Conservation (phyloP, 441 rosid species). For the Gossypium armourianum region DNA sequence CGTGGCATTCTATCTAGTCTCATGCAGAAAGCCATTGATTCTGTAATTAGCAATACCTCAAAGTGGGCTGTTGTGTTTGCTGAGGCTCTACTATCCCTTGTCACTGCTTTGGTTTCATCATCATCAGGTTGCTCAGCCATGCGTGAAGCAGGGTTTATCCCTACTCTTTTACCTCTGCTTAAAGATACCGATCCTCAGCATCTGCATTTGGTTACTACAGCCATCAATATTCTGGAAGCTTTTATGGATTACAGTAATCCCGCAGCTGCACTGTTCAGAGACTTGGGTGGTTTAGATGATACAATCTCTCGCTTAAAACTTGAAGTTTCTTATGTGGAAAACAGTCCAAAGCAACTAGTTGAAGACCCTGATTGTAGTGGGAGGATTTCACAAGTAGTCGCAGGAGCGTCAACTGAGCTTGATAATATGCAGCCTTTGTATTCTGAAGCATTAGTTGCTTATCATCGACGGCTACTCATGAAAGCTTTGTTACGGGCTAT, state of each 20-base stretch:
- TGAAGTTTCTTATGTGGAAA: conserved; percentile 66
- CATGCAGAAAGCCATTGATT: conserved; percentile 82
- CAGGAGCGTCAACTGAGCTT: conserved; percentile 38
- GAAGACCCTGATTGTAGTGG: conserved; percentile 41
- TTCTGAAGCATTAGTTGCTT: conserved; percentile 79
- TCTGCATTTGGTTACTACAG: conserved; percentile 77
- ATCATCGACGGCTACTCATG: conserved; percentile 63
- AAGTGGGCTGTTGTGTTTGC: conserved; percentile 78
- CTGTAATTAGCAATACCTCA: conserved; percentile 54
- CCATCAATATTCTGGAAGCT: conserved; percentile 79
- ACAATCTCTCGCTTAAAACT: conserved; percentile 68
- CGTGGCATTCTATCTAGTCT: conserved; percentile 85
- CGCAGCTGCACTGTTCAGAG: conserved; percentile 86
- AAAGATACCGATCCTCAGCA: conserved; percentile 89
- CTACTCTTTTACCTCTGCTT: conserved; percentile 82
- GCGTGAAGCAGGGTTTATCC: conserved; percentile 93
- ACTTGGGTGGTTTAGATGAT: conserved; percentile 93
- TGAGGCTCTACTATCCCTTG: conserved; percentile 85
- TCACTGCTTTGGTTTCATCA: conserved; percentile 79
- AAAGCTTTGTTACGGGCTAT: conserved; percentile 83
- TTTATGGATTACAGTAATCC: conserved; percentile 96
- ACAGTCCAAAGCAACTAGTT: conserved; percentile 40
- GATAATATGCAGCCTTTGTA: conserved; percentile 53
- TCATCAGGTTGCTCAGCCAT: conserved; percentile 89
- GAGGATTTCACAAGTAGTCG: conserved; percentile 28